Percentiles rank a stretch among this genome's conserved stretches.
phyloP scores from a whole-genome alignment of 495 filamentous ascomycete species.

The Xylaria nigripes region DNA sequence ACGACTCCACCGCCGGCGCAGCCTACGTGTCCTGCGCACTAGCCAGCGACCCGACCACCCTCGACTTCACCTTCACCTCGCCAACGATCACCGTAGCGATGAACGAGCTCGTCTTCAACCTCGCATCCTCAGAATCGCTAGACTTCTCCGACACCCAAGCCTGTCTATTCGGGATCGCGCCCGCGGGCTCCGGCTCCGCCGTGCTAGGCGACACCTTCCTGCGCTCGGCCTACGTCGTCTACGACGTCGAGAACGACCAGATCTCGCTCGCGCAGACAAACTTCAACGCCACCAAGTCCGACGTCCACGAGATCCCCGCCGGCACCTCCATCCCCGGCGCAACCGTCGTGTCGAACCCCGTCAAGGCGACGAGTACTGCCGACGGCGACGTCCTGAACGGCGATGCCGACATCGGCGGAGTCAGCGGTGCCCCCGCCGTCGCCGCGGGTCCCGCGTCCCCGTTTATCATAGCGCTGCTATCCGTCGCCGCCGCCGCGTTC shows the following conservation, averaged over 20 bases:
- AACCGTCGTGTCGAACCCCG: constrained; percentile 55
- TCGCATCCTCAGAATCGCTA: too few relatives aligned
- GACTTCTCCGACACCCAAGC: constrained; percentile 22
- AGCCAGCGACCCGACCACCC: constrained; percentile 44
- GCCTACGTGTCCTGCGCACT: constrained; percentile 69
- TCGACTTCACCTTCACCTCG: constrained; percentile 63
- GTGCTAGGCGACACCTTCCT: constrained; percentile 92
- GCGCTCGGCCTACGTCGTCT: constrained; percentile 85
- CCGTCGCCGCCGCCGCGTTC: constrained; percentile 9
- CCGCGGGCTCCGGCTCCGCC: constrained; percentile 53
- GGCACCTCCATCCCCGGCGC: constrained; percentile 65
- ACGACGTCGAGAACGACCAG: constrained; percentile 79
- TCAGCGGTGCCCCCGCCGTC: constrained; percentile 1
- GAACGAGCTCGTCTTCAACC: constrained; percentile 68
- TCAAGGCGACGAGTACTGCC: constrained; percentile 43
- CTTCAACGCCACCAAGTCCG: constrained; percentile 61
- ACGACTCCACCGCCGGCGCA: constrained; percentile 45
- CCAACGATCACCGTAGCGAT: constrained; percentile 64
- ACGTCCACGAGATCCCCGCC: constrained; percentile 64
- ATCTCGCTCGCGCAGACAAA: constrained; percentile 80
- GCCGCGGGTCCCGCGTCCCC: constrained; percentile 3
- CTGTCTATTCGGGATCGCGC: constrained; percentile 71
- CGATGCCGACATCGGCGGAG: constrained; percentile 9
- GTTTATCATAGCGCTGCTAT: constrained; percentile 6
- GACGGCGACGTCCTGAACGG: constrained; percentile 14